Evolutionary conservation across 225 moss, liverwort and hornwort genomes (phyloP).

Genomic region (Anthoceros angustus): DNA sequence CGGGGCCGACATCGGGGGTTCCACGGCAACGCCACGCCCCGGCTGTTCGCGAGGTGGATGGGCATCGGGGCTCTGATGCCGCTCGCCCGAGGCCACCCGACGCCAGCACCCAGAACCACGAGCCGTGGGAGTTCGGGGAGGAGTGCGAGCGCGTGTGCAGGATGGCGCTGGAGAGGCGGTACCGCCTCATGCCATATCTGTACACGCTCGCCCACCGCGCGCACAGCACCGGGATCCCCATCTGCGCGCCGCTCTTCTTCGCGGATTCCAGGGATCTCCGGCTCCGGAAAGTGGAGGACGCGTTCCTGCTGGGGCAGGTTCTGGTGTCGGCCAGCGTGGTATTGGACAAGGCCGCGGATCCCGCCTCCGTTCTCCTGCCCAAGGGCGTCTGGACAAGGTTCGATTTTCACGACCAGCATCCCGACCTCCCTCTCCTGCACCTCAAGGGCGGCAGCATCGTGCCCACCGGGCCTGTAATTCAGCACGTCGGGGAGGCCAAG

Average conservation of each 20-base stretch:
- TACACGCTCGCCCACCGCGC: constrained; percentile 2
- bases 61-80: background rate
- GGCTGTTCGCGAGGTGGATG: background rate
- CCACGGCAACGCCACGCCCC: background rate
- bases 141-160: constrained; percentile 5
- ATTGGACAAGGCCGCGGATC: background rate
- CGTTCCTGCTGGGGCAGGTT: background rate
- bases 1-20: background rate
- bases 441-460: constrained; percentile 3
- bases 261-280: background rate
- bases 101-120: background rate
- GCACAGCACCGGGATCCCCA: background rate
- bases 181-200: background rate
- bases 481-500: background rate
- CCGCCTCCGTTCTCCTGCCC: background rate
- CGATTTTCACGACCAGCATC: background rate
- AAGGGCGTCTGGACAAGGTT: background rate
- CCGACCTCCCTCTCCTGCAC: constrained; percentile 1
- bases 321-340: constrained; percentile 1
- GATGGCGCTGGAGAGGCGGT: background rate
- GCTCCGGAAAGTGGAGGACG: background rate
- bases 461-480: background rate
- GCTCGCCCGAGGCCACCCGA: background rate
- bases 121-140: background rate
- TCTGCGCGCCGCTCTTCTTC: background rate